These are phyloP conservation scores for Alternaria dauci DNA, from an alignment of 2,329 filamentous ascomycete genomes.

Conservation along the genomic window DNA sequence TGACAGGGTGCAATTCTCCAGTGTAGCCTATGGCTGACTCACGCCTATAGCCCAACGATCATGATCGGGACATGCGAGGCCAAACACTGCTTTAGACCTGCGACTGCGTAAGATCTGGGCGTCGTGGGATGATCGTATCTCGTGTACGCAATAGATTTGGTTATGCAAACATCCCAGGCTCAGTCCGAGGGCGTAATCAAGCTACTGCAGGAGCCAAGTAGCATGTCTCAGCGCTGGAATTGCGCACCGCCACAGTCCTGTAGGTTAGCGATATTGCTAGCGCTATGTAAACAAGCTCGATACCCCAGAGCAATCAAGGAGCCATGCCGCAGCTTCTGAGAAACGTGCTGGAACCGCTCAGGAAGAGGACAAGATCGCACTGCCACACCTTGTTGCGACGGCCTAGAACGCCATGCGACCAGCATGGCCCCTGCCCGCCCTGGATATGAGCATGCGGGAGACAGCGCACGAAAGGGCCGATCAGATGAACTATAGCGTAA, in stretches of 20 bases:
- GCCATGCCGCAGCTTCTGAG: neutral
- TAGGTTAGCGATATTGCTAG: constrained; percentile 8
- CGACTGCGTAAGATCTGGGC: constrained; percentile 2
- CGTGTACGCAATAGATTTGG: constrained; percentile 35
- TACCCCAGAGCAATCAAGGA: neutral
- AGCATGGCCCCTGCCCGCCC: constrained; percentile 32
- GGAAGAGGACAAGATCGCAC: constrained; percentile 30
- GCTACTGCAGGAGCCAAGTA: constrained; percentile 16
- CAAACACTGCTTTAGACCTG: constrained; percentile 26
- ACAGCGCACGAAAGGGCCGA: constrained; percentile 22
- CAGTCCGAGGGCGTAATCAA: constrained; percentile 1
- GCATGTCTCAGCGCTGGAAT: neutral
- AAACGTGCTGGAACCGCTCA: constrained; percentile 25
- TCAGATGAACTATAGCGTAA: constrained; percentile 25
- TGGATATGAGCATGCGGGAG: constrained; percentile 18
- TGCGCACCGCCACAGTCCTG: constrained; percentile 17
- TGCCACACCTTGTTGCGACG: constrained; percentile 30
- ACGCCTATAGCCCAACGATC: neutral
- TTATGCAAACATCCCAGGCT: constrained; percentile 13
- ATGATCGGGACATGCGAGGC: constrained; percentile 18
- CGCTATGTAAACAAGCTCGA: neutral
- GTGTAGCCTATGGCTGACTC: constrained; percentile 2
- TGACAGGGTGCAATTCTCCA: constrained; percentile 4
- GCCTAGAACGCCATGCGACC: constrained; percentile 30
- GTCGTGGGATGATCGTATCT: constrained; percentile 23